Evolutionary conservation across 345 rosid genomes (phyloP).

Genomic region (Eucalyptus paniculata): DNA sequence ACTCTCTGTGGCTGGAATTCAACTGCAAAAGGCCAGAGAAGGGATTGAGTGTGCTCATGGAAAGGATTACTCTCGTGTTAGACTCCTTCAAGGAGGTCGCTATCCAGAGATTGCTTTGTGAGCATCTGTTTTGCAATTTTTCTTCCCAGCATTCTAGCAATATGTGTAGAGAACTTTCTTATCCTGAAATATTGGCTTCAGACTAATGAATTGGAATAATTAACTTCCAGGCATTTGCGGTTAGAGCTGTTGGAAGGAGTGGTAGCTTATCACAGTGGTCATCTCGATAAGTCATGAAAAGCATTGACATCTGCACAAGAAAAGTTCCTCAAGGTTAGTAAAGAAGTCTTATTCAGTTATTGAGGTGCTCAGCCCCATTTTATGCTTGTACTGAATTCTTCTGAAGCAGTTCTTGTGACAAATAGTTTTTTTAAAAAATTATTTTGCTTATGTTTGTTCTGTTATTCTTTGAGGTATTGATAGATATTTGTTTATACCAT

Average conservation of each 20-base stretch:
- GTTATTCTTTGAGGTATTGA: background rate
- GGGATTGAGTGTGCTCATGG: constrained; percentile 90
- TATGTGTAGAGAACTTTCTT: background rate
- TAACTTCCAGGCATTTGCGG: constrained; percentile 45
- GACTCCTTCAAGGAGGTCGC: constrained; percentile 72
- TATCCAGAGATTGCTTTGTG: constrained; percentile 73
- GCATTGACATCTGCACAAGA: background rate
- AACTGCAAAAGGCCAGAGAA: constrained; percentile 71
- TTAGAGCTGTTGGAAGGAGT: constrained; percentile 90
- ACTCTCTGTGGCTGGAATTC: constrained; percentile 78
- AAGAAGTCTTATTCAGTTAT: background rate
- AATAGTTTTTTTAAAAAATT: too few species aligned
- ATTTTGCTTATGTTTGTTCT: background rate
- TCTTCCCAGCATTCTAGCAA: background rate
- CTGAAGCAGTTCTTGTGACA: background rate
- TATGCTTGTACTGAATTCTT: background rate
- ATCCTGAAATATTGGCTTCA: background rate
- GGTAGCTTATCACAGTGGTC: constrained; percentile 84
- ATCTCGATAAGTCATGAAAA: constrained; percentile 24
- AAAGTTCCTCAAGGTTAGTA: constrained; percentile 56
- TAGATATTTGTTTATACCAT: background rate
- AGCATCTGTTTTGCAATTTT: constrained; percentile 6
- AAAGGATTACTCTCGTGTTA: constrained; percentile 71
- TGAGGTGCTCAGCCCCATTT: background rate
- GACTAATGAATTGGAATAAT: background rate